A percentile compares a stretch with the other conserved stretches of the same genome.
Evolutionary conservation across 2,329 filamentous ascomycete genomes (phyloP).

Genomic region (Hymenoscyphus occultus): DNA sequence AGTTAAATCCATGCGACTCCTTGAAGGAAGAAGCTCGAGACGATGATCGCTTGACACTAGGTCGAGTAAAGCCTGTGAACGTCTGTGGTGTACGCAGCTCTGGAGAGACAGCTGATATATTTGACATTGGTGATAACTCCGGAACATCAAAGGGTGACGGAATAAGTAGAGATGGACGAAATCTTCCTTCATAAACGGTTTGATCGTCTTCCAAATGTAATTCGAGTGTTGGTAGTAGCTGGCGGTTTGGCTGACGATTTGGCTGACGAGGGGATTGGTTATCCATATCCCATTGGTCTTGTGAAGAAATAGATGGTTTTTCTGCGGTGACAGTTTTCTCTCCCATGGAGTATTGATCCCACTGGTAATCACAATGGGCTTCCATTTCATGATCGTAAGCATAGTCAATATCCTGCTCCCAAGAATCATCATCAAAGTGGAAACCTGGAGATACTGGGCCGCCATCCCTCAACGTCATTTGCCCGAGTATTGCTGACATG

Average conservation of each 20-base stretch:
- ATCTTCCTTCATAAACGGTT: constrained; percentile 29
- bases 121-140: constrained; percentile 34
- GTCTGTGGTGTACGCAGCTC: constrained; percentile 30
- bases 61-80: constrained; percentile 13
- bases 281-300: constrained; percentile 28
- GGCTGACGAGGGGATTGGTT: constrained; percentile 20
- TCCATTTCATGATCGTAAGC: constrained; percentile 68
- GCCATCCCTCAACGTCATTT: constrained; percentile 6
- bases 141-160: constrained; percentile 31
- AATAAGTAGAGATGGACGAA: constrained; percentile 34
- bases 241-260: too few relatives aligned
- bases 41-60: constrained; percentile 25
- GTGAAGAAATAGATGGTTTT: background rate
- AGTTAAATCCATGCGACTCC: constrained; percentile 56
- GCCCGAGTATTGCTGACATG: constrained; percentile 23
- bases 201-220: constrained; percentile 30
- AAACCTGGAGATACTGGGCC: constrained; percentile 23
- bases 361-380: constrained; percentile 64
- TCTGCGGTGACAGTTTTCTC: constrained; percentile 17
- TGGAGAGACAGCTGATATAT: constrained; percentile 26
- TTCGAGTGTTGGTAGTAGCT: constrained; percentile 15
- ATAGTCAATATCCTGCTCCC: constrained; percentile 70
- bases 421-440: constrained; percentile 41
- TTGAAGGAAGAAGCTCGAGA: constrained; percentile 53
- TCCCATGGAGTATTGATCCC: constrained; percentile 58